These are phyloP conservation scores for Limnomonas spitsbergensis DNA, from an alignment of 139 green algal genomes.

Conservation along the genomic window DNA sequence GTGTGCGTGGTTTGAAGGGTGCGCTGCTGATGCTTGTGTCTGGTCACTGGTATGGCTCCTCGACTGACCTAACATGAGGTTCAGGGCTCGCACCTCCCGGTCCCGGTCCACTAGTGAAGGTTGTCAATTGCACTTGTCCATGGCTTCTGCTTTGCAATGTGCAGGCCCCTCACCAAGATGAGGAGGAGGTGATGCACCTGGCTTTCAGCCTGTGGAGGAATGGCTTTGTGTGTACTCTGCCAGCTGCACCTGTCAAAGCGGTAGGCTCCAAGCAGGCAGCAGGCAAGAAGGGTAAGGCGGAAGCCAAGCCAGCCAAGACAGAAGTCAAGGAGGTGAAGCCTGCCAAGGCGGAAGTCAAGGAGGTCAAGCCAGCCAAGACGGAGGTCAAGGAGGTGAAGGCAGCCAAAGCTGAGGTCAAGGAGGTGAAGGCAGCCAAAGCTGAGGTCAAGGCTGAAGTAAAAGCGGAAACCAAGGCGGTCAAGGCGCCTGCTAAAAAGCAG, in stretches of 20 bases:
- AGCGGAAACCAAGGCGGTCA: too few species aligned
- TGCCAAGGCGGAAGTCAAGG: background rate
- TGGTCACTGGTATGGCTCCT: too few species aligned
- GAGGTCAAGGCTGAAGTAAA: too few species aligned
- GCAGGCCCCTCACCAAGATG: slow-evolving; percentile 15
- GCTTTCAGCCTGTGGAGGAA: slow-evolving; percentile 13
- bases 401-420: background rate
- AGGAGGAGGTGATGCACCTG: slow-evolving; percentile 14
- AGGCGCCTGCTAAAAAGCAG: too few species aligned
- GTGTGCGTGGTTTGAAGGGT: too few species aligned
- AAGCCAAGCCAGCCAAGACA: background rate
- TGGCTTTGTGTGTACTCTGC: slow-evolving; percentile 13
- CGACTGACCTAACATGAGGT: too few species aligned
- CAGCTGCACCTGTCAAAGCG: background rate
- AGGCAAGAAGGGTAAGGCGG: background rate
- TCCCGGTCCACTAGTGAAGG: too few species aligned
- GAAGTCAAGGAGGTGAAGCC: background rate
- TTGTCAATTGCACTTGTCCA: too few species aligned
- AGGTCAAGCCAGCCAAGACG: background rate
- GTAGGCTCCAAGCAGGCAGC: background rate
- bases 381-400: background rate
- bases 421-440: background rate
- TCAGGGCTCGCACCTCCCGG: too few species aligned
- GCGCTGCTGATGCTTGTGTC: too few species aligned
- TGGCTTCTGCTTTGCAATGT: background rate